Conservation (phyloP, 495 filamentous ascomycete genomes). For the Geoglossum glabrum region DNA sequence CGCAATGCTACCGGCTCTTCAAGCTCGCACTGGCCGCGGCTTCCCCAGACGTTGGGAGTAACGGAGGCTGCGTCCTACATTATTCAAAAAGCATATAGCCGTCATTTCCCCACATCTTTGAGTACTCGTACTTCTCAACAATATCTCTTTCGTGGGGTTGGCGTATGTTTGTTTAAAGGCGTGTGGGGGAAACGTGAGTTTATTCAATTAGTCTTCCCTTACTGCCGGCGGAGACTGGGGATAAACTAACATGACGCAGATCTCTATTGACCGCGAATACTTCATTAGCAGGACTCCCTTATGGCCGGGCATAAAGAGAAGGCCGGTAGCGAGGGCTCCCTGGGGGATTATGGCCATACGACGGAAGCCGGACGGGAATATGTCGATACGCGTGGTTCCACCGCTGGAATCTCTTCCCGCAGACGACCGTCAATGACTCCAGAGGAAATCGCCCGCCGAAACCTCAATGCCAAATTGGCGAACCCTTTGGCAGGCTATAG, state of each 20-base stretch:
- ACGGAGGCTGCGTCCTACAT: too few relatives aligned
- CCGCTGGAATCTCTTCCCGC: background rate
- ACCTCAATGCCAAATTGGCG: conserved; percentile 34
- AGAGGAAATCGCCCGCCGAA: background rate
- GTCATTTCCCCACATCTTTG: too few relatives aligned
- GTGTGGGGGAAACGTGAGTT: background rate
- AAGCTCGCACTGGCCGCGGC: too few relatives aligned
- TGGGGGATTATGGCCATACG: background rate
- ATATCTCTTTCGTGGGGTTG: too few relatives aligned
- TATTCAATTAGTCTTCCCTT: background rate
- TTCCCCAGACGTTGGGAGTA: too few relatives aligned
- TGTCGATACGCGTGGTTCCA: background rate
- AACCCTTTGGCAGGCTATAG: conserved; percentile 50
- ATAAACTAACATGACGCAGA: background rate
- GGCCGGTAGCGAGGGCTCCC: background rate
- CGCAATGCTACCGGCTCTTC: too few relatives aligned
- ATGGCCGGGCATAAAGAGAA: background rate
- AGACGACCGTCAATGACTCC: background rate
- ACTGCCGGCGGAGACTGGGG: background rate
- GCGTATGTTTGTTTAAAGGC: too few relatives aligned
- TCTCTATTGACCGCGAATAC: background rate
- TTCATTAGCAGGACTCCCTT: background rate
- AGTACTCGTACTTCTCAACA: too few relatives aligned
- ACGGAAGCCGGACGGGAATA: background rate
- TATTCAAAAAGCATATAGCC: too few relatives aligned